Percentiles rank a stretch among this genome's conserved stretches.
Conservation (phyloP, 345 rosid species). For the Cardamine resedifolia region DNA sequence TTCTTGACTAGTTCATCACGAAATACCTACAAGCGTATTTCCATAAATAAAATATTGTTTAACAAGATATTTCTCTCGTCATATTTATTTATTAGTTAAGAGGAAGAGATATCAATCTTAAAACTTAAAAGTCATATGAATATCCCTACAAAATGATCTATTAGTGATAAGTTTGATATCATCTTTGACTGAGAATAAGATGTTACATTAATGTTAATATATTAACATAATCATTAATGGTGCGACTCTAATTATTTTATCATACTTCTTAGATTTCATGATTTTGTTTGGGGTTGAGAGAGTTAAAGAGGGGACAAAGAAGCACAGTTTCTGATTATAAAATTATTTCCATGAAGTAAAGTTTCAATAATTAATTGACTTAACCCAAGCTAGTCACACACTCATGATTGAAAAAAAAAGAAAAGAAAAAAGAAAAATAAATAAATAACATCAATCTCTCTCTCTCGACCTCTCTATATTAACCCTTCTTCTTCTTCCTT, state of each 20-base stretch:
- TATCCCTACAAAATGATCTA: not conserved
- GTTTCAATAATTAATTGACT: constrained; percentile 15
- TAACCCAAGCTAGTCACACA: constrained; percentile 35
- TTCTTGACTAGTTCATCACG: constrained; percentile 17
- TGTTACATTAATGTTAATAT: not conserved
- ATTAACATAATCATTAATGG: constrained; percentile 28
- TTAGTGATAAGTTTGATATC: constrained; percentile 27
- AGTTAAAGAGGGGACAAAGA: constrained; percentile 36
- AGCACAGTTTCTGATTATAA: constrained; percentile 38
- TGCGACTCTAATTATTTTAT: constrained; percentile 29
- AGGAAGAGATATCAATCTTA: not conserved
- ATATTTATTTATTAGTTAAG: not conserved
- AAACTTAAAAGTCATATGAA: constrained; percentile 24
- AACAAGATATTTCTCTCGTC: not conserved
- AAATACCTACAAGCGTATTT: not conserved
- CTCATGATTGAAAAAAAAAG: constrained; percentile 50
- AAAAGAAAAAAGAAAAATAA: not conserved
- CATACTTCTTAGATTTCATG: constrained; percentile 26
- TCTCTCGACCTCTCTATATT: constrained; percentile 48
- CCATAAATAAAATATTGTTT: not conserved
- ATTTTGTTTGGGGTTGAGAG: constrained; percentile 21
- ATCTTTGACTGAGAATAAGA: constrained; percentile 27
- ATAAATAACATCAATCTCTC: not conserved
- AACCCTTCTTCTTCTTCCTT: constrained; percentile 32
- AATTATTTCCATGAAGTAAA: constrained; percentile 19